Evolutionary conservation across 2,329 filamentous ascomycete genomes (phyloP), one percentile per base, ranked within the genome.

Genomic region (Aspergillus sp.): DNA sequence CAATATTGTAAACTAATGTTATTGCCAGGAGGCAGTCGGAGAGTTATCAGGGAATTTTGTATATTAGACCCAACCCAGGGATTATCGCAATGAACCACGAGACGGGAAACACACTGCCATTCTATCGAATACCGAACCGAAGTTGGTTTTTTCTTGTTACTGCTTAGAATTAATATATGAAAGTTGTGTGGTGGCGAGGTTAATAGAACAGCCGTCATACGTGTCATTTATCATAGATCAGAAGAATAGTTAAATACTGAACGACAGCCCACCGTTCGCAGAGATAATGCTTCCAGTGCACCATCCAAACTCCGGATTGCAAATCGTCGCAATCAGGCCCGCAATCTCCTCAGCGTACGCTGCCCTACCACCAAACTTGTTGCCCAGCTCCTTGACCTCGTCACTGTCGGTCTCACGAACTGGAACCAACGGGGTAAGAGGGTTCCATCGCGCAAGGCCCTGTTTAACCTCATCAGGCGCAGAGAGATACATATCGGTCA

Each of bases 341-440:
- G 42, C 42, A 24, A 44, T 44, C 42, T 44, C 42, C 42, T 44
- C 42, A 3, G 42, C 42, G 2, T 44, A 44, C 18, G 42, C 42
- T 17, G 42, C 42, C 3, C 42, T 20, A 5, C 42, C 42, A 2
- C 42, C 42, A 24, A 44, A 44, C 42, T 24, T 44, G 12, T 44
- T 22, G 5, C 42, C 42, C 42, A 44, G 18, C 42, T 22, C 15
- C 20, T 44, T 44, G 12, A 44, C 42, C 42, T 44, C 42, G 11
- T 22, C 42, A 12, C 42, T 44, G 17, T 44, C 42, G 5, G 9
- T 24, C 12, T 44, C 42, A 12, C 42, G 11, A 3, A 44, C 42
- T 1, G 42, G 15, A 4, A 44, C 42, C 18, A 44, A 24, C 11
- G 42, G 42, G 5, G 42, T 44, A 20, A 44, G 24, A 1, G 42